Evolutionary conservation across 1,139 yeast genomes (phyloP).

Genomic region (Kodamaea fungicola): DNA sequence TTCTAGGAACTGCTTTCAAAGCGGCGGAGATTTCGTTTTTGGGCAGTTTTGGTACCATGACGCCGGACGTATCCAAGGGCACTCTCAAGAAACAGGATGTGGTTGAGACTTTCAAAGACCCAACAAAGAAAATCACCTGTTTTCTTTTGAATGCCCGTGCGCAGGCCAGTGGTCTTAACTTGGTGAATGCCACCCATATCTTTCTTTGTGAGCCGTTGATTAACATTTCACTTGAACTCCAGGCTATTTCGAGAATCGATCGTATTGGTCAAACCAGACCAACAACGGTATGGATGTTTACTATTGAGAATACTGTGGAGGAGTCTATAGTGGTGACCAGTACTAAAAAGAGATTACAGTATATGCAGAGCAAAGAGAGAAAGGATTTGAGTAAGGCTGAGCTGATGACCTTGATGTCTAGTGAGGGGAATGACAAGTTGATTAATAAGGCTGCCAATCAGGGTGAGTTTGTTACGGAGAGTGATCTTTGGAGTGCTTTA

Average conservation of each 20-base stretch:
- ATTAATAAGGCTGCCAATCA: constrained; percentile 40
- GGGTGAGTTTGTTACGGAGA: constrained; percentile 55
- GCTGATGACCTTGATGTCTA: constrained; percentile 34
- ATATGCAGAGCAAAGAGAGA: constrained; percentile 16
- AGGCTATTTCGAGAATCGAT: constrained; percentile 88
- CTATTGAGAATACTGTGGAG: constrained; percentile 82
- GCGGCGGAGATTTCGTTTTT: constrained; percentile 54
- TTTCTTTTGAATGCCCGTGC: constrained; percentile 80
- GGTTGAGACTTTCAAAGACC: constrained; percentile 63
- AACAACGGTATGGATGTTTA: constrained; percentile 91
- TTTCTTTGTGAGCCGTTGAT: constrained; percentile 87
- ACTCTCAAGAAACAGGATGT: constrained; percentile 31
- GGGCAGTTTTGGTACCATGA: constrained; percentile 37
- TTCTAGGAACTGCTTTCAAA: constrained; percentile 65
- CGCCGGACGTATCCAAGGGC: constrained; percentile 28
- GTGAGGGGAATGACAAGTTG: constrained; percentile 39
- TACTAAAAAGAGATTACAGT: constrained; percentile 47
- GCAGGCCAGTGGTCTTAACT: constrained; percentile 85
- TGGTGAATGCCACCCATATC: constrained; percentile 88
- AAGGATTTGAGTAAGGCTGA: constrained; percentile 24
- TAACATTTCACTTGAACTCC: constrained; percentile 82
- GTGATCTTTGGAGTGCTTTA: constrained; percentile 60
- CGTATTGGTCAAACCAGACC: constrained; percentile 81
- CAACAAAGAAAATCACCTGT: constrained; percentile 63
- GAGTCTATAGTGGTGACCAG: constrained; percentile 71